Base-by-base conservation (phyloP, 2,329 filamentous ascomycete species). In the Alternaria gaisen region DNA sequence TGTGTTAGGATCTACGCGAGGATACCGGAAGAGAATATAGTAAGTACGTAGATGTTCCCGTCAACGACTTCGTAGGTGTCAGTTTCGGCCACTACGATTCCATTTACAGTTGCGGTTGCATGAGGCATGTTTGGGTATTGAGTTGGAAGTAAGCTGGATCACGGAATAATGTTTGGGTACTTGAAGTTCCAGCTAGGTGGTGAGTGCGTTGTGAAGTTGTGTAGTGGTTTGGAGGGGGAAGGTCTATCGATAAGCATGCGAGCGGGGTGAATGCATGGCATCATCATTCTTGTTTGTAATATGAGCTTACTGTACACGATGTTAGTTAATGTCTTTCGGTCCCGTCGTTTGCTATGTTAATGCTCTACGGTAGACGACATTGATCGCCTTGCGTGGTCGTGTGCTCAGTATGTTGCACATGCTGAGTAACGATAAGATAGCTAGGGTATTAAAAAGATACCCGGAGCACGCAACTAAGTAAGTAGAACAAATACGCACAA, bases 21-120 rank as follows among this genome's bases (percentile, higher is more conserved):
- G 20, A 16, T 12, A 5, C 3, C 30, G 14, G 14, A 14, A 20
- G 40, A 30, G 40, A n/a, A 8, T 32, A 28, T 8, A 9, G 18
- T 66, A 82, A 9, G 18, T 66, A 82, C 80, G 71, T 88, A 88
- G 61, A 87, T 80, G 73, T 87, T 87, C 26, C 85, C 85, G 66
- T 88, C 86, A 34, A 88, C 85, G 28, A 83, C 80, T 67, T 86
- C 83, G 77, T 82, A 87, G 16, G 75, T 77, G 43, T 84, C 80
- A 0, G 83, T 74, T 66, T 84, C 81, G 60, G 86, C 86, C 53
- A 88, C 72, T 36, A 82, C 69, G 52, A 79, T 80, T 64, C 82
- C 83, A 67, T 84, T 81, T 51, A 86, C 72, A 26, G 79, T 80
- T 43, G 86, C 86, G 52, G 73, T 81, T 53, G 83, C 83, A 60